Evolutionary conservation across 345 rosid species (phyloP).

Genomic region (Brassica rapa): DNA sequence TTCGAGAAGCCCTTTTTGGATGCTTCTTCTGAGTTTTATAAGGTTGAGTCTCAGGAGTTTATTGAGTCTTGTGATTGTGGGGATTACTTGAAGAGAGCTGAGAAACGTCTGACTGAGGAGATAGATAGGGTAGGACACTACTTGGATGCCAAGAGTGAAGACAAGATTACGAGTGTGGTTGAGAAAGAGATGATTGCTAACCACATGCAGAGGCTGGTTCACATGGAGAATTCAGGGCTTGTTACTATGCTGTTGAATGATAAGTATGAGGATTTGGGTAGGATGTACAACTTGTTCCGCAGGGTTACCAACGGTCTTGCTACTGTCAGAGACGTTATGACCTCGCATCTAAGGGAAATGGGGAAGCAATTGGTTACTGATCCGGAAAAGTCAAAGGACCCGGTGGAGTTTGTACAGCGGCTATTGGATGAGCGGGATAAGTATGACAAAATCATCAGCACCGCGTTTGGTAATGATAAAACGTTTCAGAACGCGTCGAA

Average conservation of each 20-base stretch:
- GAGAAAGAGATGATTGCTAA: constrained; percentile 98
- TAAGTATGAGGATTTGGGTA: constrained; percentile 80
- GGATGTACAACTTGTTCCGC: constrained; percentile 88
- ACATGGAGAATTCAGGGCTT: constrained; percentile 96
- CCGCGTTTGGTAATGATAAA: constrained; percentile 82
- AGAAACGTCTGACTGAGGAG: constrained; percentile 91
- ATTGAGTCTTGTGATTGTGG: constrained; percentile 96
- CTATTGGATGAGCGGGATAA: constrained; percentile 90
- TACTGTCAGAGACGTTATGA: constrained; percentile 85
- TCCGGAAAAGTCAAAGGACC: constrained; percentile 90
- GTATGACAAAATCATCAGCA: constrained; percentile 69
- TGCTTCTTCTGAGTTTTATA: constrained; percentile 91
- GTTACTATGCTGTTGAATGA: constrained; percentile 94
- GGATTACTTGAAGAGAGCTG: constrained; percentile 89
- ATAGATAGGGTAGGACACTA: constrained; percentile 92
- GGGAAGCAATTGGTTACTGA: constrained; percentile 93
- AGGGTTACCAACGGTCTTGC: constrained; percentile 83
- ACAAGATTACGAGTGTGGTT: constrained; percentile 87
- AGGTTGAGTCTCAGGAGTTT: constrained; percentile 87
- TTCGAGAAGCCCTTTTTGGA: constrained; percentile 95
- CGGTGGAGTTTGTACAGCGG: constrained; percentile 94
- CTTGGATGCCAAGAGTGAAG: constrained; percentile 87
- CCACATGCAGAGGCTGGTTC: constrained; percentile 95
- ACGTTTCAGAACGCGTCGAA: constrained; percentile 94
- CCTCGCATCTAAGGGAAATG: constrained; percentile 85